Evolutionary conservation across 176 grass and related monocot genomes (phyloP).

Genomic region (Ananas comosus): DNA sequence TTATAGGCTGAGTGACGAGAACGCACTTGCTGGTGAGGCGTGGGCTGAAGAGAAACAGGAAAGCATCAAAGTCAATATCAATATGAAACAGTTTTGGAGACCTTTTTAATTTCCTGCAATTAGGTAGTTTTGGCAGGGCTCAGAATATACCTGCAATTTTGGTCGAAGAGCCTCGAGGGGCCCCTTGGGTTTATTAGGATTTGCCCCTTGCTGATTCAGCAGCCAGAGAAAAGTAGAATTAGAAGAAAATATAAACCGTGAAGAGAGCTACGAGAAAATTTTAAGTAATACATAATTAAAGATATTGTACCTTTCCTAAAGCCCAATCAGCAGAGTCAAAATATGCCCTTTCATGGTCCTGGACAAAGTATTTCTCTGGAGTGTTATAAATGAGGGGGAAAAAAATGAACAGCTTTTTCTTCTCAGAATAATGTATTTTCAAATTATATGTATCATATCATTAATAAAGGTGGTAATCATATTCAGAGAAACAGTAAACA

Average conservation of each 20-base stretch:
- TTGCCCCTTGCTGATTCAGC: slow-evolving; percentile 60
- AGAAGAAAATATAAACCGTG: not conserved
- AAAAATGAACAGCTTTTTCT: not conserved
- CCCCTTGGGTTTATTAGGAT: slow-evolving; percentile 69
- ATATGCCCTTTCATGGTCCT: slow-evolving; percentile 92
- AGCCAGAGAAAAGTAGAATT: slow-evolving; percentile 17
- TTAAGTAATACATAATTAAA: not conserved
- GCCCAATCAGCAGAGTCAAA: slow-evolving; percentile 99
- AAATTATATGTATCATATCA: not conserved
- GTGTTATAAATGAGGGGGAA: not conserved
- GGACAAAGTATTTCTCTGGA: slow-evolving; percentile 16
- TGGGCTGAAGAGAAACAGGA: slow-evolving; percentile 42
- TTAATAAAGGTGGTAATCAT: not conserved
- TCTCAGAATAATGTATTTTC: not conserved
- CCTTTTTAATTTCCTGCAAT: not conserved
- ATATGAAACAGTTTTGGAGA: slow-evolving; percentile 4
- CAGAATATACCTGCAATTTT: slow-evolving; percentile 59
- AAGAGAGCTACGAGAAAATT: not conserved
- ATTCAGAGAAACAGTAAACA: slow-evolving; percentile 16
- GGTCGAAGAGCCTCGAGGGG: slow-evolving; percentile 89
- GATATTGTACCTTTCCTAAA: slow-evolving; percentile 64
- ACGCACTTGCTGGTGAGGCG: slow-evolving; percentile 53
- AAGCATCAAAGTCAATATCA: slow-evolving; percentile 13
- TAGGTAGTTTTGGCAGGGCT: not conserved
- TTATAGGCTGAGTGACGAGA: slow-evolving; percentile 51